Evolutionary conservation across 2,329 filamentous ascomycete species (phyloP).

Genomic region (Calonectria leucothoes): DNA sequence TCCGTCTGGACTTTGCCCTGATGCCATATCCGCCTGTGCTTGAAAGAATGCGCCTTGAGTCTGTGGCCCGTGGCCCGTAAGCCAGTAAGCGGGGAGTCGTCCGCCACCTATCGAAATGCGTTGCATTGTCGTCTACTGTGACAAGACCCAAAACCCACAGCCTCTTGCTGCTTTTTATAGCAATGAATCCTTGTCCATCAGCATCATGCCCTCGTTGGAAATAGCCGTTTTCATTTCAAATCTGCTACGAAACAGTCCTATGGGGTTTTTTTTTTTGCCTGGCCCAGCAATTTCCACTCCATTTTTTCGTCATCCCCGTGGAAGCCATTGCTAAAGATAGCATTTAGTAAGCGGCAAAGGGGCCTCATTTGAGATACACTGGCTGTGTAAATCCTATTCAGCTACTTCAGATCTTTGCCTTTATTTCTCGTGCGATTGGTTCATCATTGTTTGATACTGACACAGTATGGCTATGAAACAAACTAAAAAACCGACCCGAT

Average conservation of each 20-base stretch:
- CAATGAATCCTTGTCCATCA: neutral
- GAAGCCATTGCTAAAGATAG: neutral
- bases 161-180: conserved; percentile 2
- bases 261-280: neutral
- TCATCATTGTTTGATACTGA: neutral
- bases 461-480: neutral
- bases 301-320: neutral
- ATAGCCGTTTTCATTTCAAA: neutral
- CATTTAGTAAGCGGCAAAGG: neutral
- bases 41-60: neutral
- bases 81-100: neutral
- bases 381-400: neutral
- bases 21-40: neutral
- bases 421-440: neutral
- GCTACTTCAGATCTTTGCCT: neutral
- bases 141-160: neutral
- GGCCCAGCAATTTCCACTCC: neutral
- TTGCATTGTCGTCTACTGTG: neutral
- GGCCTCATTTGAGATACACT: too few relatives aligned
- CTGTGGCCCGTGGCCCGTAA: neutral
- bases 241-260: neutral
- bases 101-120: neutral
- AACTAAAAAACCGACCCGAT: neutral
- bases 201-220: neutral
- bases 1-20: neutral